Evolutionary conservation across 2,329 filamentous ascomycete genomes (phyloP).

Genomic region (Xylaria sp.): DNA sequence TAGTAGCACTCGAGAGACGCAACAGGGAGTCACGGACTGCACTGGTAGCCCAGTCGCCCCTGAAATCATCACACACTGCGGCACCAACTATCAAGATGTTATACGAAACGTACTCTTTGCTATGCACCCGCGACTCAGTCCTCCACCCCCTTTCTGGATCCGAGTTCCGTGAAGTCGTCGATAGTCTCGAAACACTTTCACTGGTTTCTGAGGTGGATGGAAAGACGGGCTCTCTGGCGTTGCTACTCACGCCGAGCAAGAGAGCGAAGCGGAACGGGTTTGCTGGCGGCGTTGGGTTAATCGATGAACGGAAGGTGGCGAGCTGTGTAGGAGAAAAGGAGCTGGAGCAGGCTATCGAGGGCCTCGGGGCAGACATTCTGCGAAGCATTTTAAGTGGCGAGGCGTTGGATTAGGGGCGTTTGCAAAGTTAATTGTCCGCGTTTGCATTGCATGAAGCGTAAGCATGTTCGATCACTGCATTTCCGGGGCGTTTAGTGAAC

Average conservation of each 20-base stretch:
- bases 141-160: constrained; percentile 84
- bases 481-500: constrained; percentile 2
- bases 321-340: constrained; percentile 78
- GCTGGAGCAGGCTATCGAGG: constrained; percentile 64
- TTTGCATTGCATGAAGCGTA: constrained; percentile 7
- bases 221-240: constrained; percentile 61
- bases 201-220: constrained; percentile 67
- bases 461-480: constrained; percentile 1
- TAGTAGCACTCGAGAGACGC: constrained; percentile 79
- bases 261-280: constrained; percentile 55
- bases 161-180: constrained; percentile 90
- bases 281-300: constrained; percentile 40
- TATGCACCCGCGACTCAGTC: constrained; percentile 84
- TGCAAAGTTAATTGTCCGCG: background rate
- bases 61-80: constrained; percentile 48
- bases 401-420: constrained; percentile 44
- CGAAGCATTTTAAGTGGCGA: constrained; percentile 58
- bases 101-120: constrained; percentile 73
- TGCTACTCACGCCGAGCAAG: constrained; percentile 65
- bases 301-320: constrained; percentile 71
- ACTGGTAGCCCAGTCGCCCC: constrained; percentile 46
- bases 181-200: constrained; percentile 82
- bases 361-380: constrained; percentile 56
- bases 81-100: constrained; percentile 79
- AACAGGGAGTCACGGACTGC: constrained; percentile 48